phyloP scores from a whole-genome alignment of 352 stramenopile species.

The Phytophthora ramorum region DNA sequence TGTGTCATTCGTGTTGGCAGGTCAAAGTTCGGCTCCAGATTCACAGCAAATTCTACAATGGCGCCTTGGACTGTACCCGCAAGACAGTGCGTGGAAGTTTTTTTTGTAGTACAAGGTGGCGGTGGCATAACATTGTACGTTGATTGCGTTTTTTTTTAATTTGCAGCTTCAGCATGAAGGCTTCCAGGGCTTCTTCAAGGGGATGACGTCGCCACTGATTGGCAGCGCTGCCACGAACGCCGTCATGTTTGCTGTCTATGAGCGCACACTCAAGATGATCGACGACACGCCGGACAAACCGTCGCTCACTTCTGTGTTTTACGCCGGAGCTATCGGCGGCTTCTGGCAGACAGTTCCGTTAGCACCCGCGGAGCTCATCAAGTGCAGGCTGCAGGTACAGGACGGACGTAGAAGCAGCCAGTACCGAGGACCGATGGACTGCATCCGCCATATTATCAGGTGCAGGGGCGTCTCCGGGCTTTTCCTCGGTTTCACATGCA shows the following conservation, averaged over 20 bases:
- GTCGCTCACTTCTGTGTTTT: slow-evolving; percentile 73
- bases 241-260: slow-evolving; percentile 87
- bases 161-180: slow-evolving; percentile 70
- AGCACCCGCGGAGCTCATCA: slow-evolving; percentile 84
- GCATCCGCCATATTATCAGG: slow-evolving; percentile 76
- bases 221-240: slow-evolving; percentile 88
- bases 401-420: slow-evolving; percentile 59
- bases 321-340: slow-evolving; percentile 69
- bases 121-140: slow-evolving; percentile 2
- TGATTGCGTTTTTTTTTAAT: neutral
- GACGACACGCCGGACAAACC: slow-evolving; percentile 61
- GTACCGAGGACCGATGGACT: slow-evolving; percentile 78
- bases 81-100: slow-evolving; percentile 42
- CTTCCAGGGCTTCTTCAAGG: slow-evolving; percentile 84
- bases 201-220: slow-evolving; percentile 81
- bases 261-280: slow-evolving; percentile 70
- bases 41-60: slow-evolving; percentile 59
- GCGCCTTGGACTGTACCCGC: slow-evolving; percentile 53
- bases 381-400: slow-evolving; percentile 85
- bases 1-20: slow-evolving; percentile 30
- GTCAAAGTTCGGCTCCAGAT: slow-evolving; percentile 74
- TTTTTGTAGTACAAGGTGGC: neutral
- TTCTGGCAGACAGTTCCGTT: slow-evolving; percentile 83
- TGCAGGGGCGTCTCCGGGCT: slow-evolving; percentile 62
- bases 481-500: slow-evolving; percentile 80